Evolutionary conservation across 2,329 filamentous ascomycete species (phyloP), one percentile per base, ranked within the genome.

Genomic region (Colletotrichum lentis): DNA sequence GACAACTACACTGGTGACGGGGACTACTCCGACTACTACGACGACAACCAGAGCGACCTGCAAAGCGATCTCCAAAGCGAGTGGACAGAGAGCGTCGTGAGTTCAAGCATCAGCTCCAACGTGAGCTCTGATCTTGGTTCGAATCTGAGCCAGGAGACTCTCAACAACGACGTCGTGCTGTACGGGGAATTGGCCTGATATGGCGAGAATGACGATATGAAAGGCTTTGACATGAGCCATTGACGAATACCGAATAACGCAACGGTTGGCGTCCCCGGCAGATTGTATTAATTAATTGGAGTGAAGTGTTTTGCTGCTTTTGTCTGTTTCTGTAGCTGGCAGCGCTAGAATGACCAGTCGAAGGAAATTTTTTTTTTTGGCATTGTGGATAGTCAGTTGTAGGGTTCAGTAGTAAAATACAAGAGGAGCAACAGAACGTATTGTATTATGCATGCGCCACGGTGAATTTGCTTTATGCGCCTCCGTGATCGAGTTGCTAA

Each of bases 21-120:
- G 24, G 75, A 76, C 5, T 78, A 79, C 55, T 78, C 76, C 62
- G 78, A 80, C 55, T 65, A 52, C 27, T 53, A 66, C 37, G 77
- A 79, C 60, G 80, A 80, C n/a, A 73, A 74, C 41, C 71, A 72
- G 41, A 64, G 59, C 37, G 69, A 69, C 22, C 14, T 58, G 27
- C 62, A 63, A 41, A 67, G 59, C 18, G 61, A 62, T 49, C 77
- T 75, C 31, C 78, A 76, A 35, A 85, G 83, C 68, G 82, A 85
- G 64, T 85, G 82, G 80, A 84, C 83, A 3, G 83, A 82, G 72
- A 84, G 81, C 64, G 79, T 74, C 5, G 73, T 77, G 35, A 58
- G 63, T 44, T 59, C 64, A 41, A 73, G 35, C 3, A 16, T 63
- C 41, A 50, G 41, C 44, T 59, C 56, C 11, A 59, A 59, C 31